phyloP scores from a whole-genome alignment of 257 asterid genomes.

The Ilex asprella region DNA sequence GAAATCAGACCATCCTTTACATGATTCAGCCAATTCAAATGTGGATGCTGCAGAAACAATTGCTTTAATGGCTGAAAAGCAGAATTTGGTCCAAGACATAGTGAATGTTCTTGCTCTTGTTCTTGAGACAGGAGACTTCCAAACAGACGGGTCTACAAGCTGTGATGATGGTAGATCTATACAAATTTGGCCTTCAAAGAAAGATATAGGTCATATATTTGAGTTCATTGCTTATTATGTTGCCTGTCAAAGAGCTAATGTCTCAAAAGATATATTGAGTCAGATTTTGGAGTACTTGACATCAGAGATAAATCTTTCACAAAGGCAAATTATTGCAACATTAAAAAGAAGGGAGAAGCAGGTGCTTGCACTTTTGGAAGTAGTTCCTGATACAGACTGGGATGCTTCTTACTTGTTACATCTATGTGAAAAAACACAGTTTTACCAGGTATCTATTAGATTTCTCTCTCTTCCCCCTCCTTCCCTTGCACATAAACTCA shows the following conservation, averaged over 20 bases:
- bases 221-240: slow-evolving; percentile 74
- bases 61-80: slow-evolving; percentile 24
- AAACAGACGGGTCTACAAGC: slow-evolving; percentile 31
- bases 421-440: slow-evolving; percentile 62
- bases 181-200: slow-evolving; percentile 81
- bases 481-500: not conserved
- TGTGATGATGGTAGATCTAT: slow-evolving; percentile 20
- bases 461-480: not conserved
- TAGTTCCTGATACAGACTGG: slow-evolving; percentile 67
- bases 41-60: slow-evolving; percentile 29
- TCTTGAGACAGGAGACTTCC: slow-evolving; percentile 47
- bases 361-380: slow-evolving; percentile 66
- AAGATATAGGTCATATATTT: slow-evolving; percentile 45
- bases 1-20: slow-evolving; percentile 21
- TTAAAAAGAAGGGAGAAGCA: slow-evolving; percentile 58
- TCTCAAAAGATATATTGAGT: slow-evolving; percentile 52
- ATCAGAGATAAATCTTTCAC: slow-evolving; percentile 32
- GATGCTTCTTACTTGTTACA: slow-evolving; percentile 61
- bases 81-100: slow-evolving; percentile 57
- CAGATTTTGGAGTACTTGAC: slow-evolving; percentile 75
- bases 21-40: slow-evolving; percentile 31
- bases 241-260: slow-evolving; percentile 57
- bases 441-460: slow-evolving; percentile 58
- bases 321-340: slow-evolving; percentile 19
- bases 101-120: slow-evolving; percentile 63